These are phyloP conservation scores for Tulasnella sp. DNA, from an alignment of 768 basidiomycete genomes.

Conservation along the genomic window DNA sequence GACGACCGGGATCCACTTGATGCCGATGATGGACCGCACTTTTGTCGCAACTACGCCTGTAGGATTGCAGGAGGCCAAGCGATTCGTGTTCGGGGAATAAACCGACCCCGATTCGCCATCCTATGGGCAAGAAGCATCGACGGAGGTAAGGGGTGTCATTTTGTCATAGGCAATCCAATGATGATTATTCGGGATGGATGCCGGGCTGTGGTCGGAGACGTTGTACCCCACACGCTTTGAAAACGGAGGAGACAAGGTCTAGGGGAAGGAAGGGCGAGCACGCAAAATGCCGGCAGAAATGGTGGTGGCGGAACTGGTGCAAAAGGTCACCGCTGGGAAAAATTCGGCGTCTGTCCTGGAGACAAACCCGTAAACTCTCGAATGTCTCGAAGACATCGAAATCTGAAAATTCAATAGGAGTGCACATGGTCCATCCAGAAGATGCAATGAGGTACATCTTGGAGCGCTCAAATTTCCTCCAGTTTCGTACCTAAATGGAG, in stretches of 20 bases:
- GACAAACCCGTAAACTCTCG: neutral
- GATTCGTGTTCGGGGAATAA: neutral
- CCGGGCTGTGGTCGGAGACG: neutral
- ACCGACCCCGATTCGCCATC: neutral
- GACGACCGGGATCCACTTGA: neutral
- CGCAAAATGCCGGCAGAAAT: neutral
- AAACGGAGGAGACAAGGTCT: neutral
- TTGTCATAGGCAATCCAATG: neutral
- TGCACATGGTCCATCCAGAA: neutral
- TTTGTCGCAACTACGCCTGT: slow-evolving; percentile 2
- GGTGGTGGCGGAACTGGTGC: neutral
- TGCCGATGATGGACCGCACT: neutral
- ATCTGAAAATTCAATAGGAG: neutral
- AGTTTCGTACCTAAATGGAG: neutral
- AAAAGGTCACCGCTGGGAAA: slow-evolving; percentile 4
- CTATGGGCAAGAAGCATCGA: neutral
- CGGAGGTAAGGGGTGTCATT: neutral
- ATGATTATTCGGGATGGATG: neutral
- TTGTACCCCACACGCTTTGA: neutral
- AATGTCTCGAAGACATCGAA: neutral
- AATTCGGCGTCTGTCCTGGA: neutral
- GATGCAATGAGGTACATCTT: neutral
- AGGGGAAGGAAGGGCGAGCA: neutral
- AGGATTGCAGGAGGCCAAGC: neutral
- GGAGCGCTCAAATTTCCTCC: neutral